Evolutionary conservation across 176 grass and related monocot genomes (phyloP), one percentile per base, ranked within the genome.

Genomic region (Thalia dealbata): DNA sequence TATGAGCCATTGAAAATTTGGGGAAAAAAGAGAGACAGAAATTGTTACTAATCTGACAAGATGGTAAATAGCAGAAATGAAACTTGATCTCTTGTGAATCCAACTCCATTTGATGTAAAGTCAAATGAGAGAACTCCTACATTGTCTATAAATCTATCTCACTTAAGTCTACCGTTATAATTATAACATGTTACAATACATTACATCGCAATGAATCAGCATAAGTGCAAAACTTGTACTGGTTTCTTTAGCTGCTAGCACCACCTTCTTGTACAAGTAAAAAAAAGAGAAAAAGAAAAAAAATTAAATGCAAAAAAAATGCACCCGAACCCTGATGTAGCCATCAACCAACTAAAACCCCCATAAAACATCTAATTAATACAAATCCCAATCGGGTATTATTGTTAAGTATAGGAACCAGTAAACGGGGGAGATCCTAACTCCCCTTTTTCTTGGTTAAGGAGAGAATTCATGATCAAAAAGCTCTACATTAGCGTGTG

Each of bases 211-310:
- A 63, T 63, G 61, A 63, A 63, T 63, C 10, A 63, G 29, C 25
- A 44, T 12, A 68, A 42, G 72, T 74, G 50, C 26, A 80, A 71
- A 60, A 77, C 73, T 76, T 28, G 71, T 64, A 59, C 78, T 74
- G 70, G 62, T 22, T 71, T 44, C 78, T 80, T 50, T 22, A 78
- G 52, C 63, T 55, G 27, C 64, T 50, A 43, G 50, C 48, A 56
- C 64, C 48, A 56, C 64, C 50, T 78, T 78, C 77, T 88, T 76
- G 67, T 83, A 88, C 85, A 85, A 25, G 66, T 44, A 72, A 75
- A 69, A 81, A 30, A 14, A 85, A 83, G 30, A 72, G 73, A 69
- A 81, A 30, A 14, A 85, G 81, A 79, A 41, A 75, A 52, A 83
- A 88, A 81, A 88, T 56, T 70, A n/a, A n/a, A 72, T 15, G 14